Evolutionary conservation across 2,329 filamentous ascomycete species (phyloP).

Genomic region (Bipolaris zeicola): DNA sequence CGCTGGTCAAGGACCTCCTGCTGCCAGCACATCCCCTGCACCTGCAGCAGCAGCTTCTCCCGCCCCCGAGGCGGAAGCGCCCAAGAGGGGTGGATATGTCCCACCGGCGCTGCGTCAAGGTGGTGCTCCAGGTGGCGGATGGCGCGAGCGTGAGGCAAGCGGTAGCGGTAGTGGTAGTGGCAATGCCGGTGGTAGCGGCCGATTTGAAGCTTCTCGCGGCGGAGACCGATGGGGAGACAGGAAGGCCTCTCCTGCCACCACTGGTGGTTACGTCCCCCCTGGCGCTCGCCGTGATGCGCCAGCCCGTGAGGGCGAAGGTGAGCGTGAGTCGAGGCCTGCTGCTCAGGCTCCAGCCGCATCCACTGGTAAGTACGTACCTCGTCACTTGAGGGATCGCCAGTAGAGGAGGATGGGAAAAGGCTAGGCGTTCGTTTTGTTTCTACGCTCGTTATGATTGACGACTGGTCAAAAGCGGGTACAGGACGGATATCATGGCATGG

Average conservation of each 20-base stretch:
- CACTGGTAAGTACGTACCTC: constrained; percentile 50
- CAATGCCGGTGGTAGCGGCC: constrained; percentile 30
- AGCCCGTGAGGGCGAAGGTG: constrained; percentile 18
- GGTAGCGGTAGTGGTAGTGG: constrained; percentile 39
- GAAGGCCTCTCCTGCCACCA: constrained; percentile 40
- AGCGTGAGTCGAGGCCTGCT: constrained; percentile 32
- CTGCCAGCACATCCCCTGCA: constrained; percentile 42
- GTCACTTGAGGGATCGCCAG: constrained; percentile 38
- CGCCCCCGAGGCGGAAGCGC: constrained; percentile 43
- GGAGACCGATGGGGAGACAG: constrained; percentile 41
- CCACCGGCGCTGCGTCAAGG: constrained; percentile 53
- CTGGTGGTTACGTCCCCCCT: constrained; percentile 39
- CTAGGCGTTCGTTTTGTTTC: constrained; percentile 12
- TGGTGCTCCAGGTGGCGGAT: constrained; percentile 41
- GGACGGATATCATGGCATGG: constrained; percentile 15
- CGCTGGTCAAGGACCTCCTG: constrained; percentile 36
- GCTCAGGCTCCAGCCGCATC: constrained; percentile 28
- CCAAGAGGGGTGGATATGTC: constrained; percentile 53
- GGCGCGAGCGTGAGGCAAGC: constrained; percentile 45
- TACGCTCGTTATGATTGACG: constrained; percentile 12
- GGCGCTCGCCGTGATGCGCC: constrained; percentile 31
- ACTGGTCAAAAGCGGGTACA: constrained; percentile 11
- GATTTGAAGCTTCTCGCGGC: constrained; percentile 20
- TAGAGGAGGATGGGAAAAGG: constrained; percentile 8
- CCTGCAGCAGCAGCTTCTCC: constrained; percentile 36